Base-by-base conservation (phyloP, 306 rosid genomes). In the Prunus kanzakura region DNA sequence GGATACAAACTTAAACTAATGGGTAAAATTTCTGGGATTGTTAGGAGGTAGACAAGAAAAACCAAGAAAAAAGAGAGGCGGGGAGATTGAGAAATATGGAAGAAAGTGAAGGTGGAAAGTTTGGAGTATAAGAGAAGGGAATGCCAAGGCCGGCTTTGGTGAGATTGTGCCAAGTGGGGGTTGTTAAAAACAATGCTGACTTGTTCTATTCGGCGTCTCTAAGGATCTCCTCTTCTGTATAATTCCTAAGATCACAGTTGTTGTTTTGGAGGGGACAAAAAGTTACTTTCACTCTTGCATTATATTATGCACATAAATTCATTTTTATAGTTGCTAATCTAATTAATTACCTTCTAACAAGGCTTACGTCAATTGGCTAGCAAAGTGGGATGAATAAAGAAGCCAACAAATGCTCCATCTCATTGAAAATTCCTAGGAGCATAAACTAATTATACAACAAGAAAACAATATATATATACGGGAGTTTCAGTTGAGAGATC, bases 151-250 rank as follows among this genome's bases (percentile, higher is more conserved):
- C 96, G 95, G 93, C 95, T 35, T 2, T 66, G 74, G 52, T 16
- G 35, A 78, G 83, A 73, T 72, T 54, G 45, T 65, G 98, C 87
- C 97, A 91, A 82, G 72, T 91, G 8, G 96, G 84, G 79, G 93
- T 81, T 83, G 98, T 74, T 13, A 78, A 87, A 63, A 86, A 79
- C 93, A 68, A 93, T 80, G 98, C 67, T 54, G 91, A 89, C 91
- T 90, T 86, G 94, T 87, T 90, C 92, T 82, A 82, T 92, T 86
- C 77, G 81, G 86, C 82, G 77, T 84, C 70, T 22, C 45, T 15
- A 11, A 2, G 9, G 10, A 25, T 13, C 16, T 47, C 41, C 51
- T 47, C 52, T 47, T 14, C 11, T 61, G 55, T 67, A 38, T 6
- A 73, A 57, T 16, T 70, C 67, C 18, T 2, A 76, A 15, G 45